A percentile compares a stretch with the other conserved stretches of the same genome.
Conservation (phyloP, 257 asterid species). For the Plectranthus barbatus region DNA sequence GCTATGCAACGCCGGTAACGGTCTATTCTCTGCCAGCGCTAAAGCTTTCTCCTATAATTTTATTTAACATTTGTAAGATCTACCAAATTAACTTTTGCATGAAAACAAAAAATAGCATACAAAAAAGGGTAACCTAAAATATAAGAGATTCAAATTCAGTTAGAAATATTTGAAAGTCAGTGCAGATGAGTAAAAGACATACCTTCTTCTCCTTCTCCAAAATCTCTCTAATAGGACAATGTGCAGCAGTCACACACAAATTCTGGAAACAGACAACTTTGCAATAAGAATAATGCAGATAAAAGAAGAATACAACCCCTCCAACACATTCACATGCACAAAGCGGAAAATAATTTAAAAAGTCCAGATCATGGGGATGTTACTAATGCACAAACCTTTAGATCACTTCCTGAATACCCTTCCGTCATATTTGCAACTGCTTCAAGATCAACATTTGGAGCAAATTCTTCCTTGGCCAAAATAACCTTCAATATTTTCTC, state of each 20-base stretch:
- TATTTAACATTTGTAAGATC: neutral
- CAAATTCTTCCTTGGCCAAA: constrained; percentile 68
- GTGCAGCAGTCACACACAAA: constrained; percentile 65
- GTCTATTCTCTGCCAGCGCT: constrained; percentile 48
- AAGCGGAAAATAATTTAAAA: neutral
- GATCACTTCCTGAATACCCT: constrained; percentile 92
- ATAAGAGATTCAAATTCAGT: no score
- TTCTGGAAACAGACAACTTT: constrained; percentile 32
- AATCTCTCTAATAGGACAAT: constrained; percentile 67
- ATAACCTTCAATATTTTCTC: constrained; percentile 60
- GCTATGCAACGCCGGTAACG: constrained; percentile 50
- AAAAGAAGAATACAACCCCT: neutral
- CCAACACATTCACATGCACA: no score
- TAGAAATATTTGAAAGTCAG: neutral
- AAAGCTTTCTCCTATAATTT: constrained; percentile 45
- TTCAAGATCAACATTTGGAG: constrained; percentile 52
- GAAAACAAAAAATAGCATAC: neutral
- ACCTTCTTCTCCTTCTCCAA: constrained; percentile 61
- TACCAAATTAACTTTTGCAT: neutral
- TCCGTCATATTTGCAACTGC: constrained; percentile 82
- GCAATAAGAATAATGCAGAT: constrained; percentile 1
- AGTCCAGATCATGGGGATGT: neutral
- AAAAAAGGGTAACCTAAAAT: neutral
- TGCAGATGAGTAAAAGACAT: neutral
- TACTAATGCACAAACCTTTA: constrained; percentile 55